Base-by-base conservation (phyloP, 1,284 basidiomycete species). In the Cystobasidiaceae sp. region DNA sequence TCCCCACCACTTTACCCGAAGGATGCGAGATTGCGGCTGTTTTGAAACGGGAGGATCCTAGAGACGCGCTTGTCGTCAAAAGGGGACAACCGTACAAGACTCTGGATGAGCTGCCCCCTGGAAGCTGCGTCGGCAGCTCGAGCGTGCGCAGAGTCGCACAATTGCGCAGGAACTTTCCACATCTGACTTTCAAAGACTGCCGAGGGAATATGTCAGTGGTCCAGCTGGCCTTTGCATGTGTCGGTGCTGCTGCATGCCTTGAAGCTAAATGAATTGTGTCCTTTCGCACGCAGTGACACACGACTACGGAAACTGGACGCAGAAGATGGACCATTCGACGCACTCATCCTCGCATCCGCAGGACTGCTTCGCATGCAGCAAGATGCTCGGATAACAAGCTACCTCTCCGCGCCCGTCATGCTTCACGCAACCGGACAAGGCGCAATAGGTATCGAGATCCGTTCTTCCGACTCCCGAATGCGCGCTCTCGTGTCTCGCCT, bases 371-470 rank as follows among this genome's bases (percentile, higher is more conserved):
- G 94, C 27, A 78, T 93, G 37, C 86, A 85, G 44, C 82, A 88
- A 79, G 82, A 81, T n/a, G 77, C 85, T 72, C 87, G 94, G 63
- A 85, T 93, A 72, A 91, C 92, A 1, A 78, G 84, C 39, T 86
- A 90, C 74, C 78, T 97, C 68, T 68, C 72, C n/a, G 77, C 77
- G 4, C 83, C 89, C 4, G 83, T 82, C 1, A 81, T 97, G 41
- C 86, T 86, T 75, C 84, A 96, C 75, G 93, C 96, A 7, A 93
- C 98, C 67, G 90, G 92, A 1, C 94, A 98, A 79, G 94, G 93
- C 44, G 92, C 93, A 6, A 81, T 98, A 30, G 91, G 81, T 0
- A 82, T 97, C 55, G 96, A 98, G 78, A 86, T 94, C 65, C 87
- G 93, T 41, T 77, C 82, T 25, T 27, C 85, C 70, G 91, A 94